Evolutionary conservation across 2,329 filamentous ascomycete genomes (phyloP).

Genomic region (Fusarium euwallaceae): DNA sequence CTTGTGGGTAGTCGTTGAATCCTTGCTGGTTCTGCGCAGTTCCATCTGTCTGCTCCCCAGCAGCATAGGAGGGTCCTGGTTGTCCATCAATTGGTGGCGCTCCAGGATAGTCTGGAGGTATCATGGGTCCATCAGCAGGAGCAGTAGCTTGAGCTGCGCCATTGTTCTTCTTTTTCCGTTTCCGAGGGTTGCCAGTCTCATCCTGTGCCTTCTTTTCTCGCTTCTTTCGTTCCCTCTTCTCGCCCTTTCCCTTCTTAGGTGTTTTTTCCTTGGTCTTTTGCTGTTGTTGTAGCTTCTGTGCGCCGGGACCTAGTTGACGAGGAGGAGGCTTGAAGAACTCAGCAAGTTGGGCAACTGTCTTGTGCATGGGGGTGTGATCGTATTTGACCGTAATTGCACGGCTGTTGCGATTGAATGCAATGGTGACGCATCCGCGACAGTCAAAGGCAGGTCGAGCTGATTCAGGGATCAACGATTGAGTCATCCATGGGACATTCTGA

Average conservation of each 20-base stretch:
- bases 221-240: slow-evolving; percentile 41
- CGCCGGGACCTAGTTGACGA: slow-evolving; percentile 45
- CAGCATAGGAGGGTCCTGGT: slow-evolving; percentile 15
- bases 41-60: slow-evolving; percentile 12
- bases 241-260: slow-evolving; percentile 47
- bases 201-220: slow-evolving; percentile 42
- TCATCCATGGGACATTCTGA: neutral
- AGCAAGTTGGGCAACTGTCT: slow-evolving; percentile 64
- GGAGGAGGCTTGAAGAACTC: slow-evolving; percentile 63
- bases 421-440: slow-evolving; percentile 64
- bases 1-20: slow-evolving; percentile 34
- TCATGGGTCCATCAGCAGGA: slow-evolving; percentile 21
- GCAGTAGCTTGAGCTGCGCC: slow-evolving; percentile 32
- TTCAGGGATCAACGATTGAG: neutral
- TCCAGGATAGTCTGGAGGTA: slow-evolving; percentile 28
- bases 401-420: slow-evolving; percentile 63
- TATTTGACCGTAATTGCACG: slow-evolving; percentile 66
- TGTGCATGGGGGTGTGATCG: slow-evolving; percentile 69
- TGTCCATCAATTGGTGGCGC: slow-evolving; percentile 17
- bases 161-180: slow-evolving; percentile 48
- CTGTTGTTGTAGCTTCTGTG: slow-evolving; percentile 43
- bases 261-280: slow-evolving; percentile 44
- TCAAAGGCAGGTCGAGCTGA: slow-evolving; percentile 70
- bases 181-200: slow-evolving; percentile 44
- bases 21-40: slow-evolving; percentile 18